phyloP scores from a whole-genome alignment of 169 alveolate genomes.

The Plasmodium knowlesi region DNA sequence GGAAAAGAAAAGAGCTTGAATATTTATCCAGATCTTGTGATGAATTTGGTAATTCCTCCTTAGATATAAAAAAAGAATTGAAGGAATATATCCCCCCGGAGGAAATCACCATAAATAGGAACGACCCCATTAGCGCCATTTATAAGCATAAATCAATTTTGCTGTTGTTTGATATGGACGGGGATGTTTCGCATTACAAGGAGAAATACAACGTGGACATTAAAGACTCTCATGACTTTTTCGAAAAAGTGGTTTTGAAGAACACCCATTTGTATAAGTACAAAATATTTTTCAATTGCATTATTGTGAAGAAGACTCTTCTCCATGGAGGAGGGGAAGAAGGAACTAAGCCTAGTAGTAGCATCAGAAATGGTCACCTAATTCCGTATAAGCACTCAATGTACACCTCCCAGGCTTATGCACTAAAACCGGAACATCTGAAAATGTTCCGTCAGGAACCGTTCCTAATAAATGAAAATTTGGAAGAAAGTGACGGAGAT shows the following conservation, averaged over 20 bases:
- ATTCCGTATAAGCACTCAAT: not conserved
- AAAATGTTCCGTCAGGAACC: slow-evolving; percentile 60
- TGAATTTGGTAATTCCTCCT: not conserved
- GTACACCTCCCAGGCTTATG: not conserved
- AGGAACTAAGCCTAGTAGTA: not conserved
- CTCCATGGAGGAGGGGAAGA: not conserved
- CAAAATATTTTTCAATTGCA: slow-evolving; percentile 40
- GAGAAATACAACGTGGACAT: slow-evolving; percentile 13
- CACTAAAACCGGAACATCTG: not conserved
- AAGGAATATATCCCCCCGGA: slow-evolving; percentile 74
- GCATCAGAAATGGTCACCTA: not conserved
- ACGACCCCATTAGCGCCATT: not conserved
- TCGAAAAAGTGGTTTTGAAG: slow-evolving; percentile 56
- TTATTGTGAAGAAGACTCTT: slow-evolving; percentile 27
- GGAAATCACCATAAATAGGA: slow-evolving; percentile 71
- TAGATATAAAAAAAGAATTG: slow-evolving; percentile 75
- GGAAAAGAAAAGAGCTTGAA: slow-evolving; percentile 78
- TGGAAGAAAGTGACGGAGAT: slow-evolving; percentile 21
- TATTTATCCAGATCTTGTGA: slow-evolving; percentile 48
- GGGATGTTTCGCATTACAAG: slow-evolving; percentile 19
- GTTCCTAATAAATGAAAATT: slow-evolving; percentile 6
- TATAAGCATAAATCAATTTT: slow-evolving; percentile 31
- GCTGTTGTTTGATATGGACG: slow-evolving; percentile 15
- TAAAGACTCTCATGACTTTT: slow-evolving; percentile 43
- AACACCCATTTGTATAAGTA: slow-evolving; percentile 35